A percentile compares a stretch with the other conserved stretches of the same genome.
Conservation (phyloP, 2,329 filamentous ascomycete genomes). For the Arthrobotrys musiformis region DNA sequence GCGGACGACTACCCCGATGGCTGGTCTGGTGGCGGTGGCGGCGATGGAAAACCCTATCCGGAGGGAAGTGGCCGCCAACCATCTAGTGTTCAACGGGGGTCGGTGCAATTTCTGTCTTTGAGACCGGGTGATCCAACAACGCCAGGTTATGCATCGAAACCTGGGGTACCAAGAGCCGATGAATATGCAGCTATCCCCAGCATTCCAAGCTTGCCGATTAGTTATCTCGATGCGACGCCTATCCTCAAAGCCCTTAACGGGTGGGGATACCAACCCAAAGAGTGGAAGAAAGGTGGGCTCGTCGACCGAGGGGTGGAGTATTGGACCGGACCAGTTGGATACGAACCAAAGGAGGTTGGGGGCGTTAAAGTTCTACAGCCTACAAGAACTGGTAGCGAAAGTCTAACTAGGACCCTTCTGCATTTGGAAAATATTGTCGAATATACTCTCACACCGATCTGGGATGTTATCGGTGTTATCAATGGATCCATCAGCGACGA, state of each 20-base stretch:
- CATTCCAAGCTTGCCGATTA: slow-evolving; percentile 82
- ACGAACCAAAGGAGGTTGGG: slow-evolving; percentile 75
- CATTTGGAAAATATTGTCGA: slow-evolving; percentile 43
- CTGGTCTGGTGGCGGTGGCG: slow-evolving; percentile 72
- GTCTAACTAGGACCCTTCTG: slow-evolving; percentile 71
- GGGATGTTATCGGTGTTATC: slow-evolving; percentile 66
- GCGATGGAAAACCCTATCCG: slow-evolving; percentile 77
- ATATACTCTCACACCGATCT: slow-evolving; percentile 33
- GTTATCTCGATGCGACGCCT: slow-evolving; percentile 84
- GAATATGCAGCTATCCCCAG: slow-evolving; percentile 71
- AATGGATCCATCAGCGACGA: slow-evolving; percentile 86
- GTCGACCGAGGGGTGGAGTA: slow-evolving; percentile 75
- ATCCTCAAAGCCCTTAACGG: slow-evolving; percentile 72
- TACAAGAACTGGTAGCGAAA: slow-evolving; percentile 82
- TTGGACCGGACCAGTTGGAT: slow-evolving; percentile 81
- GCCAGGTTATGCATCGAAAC: slow-evolving; percentile 81
- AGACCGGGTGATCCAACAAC: slow-evolving; percentile 89
- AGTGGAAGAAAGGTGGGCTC: slow-evolving; percentile 78
- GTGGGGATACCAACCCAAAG: slow-evolving; percentile 84
- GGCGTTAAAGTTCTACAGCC: slow-evolving; percentile 85
- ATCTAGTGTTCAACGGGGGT: slow-evolving; percentile 83
- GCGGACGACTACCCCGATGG: slow-evolving; percentile 66
- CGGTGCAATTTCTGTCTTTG: slow-evolving; percentile 82
- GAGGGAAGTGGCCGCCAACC: slow-evolving; percentile 81
- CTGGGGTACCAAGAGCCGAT: slow-evolving; percentile 72